A percentile compares a stretch with the other conserved stretches of the same genome.
Evolutionary conservation across 257 asterid genomes (phyloP).

Genomic region (Thymus quinquecostatus): DNA sequence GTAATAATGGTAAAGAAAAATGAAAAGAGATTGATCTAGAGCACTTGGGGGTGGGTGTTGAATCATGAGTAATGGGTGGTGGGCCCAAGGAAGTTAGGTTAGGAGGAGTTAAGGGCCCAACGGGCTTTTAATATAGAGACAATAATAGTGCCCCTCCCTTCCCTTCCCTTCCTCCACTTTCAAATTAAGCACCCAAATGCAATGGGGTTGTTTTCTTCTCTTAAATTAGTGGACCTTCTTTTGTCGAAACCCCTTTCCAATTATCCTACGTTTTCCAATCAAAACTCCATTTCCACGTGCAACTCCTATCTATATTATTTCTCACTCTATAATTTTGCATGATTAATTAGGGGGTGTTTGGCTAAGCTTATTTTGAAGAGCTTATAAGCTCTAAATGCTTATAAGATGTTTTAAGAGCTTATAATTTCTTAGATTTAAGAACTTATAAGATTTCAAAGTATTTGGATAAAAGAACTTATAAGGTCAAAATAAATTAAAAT

Average conservation of each 20-base stretch:
- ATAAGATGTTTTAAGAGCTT: too few species aligned
- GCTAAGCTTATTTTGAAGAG: too few species aligned
- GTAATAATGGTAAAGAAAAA: neutral
- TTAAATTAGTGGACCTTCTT: constrained; percentile 36
- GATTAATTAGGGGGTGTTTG: too few species aligned
- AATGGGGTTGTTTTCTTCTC: constrained; percentile 40
- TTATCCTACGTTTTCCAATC: neutral
- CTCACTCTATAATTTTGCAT: neutral
- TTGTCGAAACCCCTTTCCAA: constrained; percentile 8
- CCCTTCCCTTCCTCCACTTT: constrained; percentile 11
- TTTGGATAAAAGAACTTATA: too few species aligned
- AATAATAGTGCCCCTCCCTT: constrained; percentile 19
- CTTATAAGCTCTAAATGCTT: too few species aligned
- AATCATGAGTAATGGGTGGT: constrained; percentile 31
- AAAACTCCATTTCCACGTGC: constrained; percentile 27
- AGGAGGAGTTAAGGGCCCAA: constrained; percentile 37
- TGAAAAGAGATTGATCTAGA: constrained; percentile 19
- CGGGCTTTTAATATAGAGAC: constrained; percentile 40
- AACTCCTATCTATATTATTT: constrained; percentile 2
- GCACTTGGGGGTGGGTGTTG: neutral
- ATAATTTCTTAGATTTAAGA: too few species aligned
- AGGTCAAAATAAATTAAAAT: too few species aligned
- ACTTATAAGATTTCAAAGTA: too few species aligned
- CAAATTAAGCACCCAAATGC: constrained; percentile 30
- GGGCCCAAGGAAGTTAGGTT: constrained; percentile 38